Evolutionary conservation across 2,329 filamentous ascomycete genomes (phyloP).

Genomic region (Aureobasidium leucospermi): DNA sequence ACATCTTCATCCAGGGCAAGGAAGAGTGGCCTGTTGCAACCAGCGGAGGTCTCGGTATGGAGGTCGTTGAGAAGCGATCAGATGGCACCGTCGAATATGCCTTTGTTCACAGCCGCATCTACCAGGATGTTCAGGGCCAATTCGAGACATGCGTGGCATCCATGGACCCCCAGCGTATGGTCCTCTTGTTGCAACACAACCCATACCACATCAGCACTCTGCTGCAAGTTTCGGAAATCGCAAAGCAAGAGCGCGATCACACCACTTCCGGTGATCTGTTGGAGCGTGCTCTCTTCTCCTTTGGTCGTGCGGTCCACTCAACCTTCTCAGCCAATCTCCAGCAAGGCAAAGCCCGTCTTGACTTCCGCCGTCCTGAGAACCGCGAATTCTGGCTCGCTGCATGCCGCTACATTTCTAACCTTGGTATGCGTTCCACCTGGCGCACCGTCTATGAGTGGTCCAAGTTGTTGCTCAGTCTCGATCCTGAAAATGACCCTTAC

Average conservation of each 20-base stretch:
- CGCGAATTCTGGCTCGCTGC: constrained; percentile 86
- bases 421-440: constrained; percentile 87
- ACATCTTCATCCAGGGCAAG: constrained; percentile 78
- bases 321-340: constrained; percentile 70
- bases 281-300: constrained; percentile 85
- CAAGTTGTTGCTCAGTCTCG: constrained; percentile 70
- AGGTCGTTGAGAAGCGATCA: constrained; percentile 48
- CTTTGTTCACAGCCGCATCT: constrained; percentile 66
- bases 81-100: constrained; percentile 64
- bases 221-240: constrained; percentile 88
- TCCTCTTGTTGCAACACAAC: constrained; percentile 64
- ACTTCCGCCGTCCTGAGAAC: constrained; percentile 78
- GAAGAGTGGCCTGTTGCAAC: constrained; percentile 78
- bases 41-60: constrained; percentile 79
- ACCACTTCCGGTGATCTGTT: constrained; percentile 79
- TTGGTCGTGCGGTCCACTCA: constrained; percentile 81
- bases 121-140: constrained; percentile 64
- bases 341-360: constrained; percentile 69
- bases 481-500: constrained; percentile 70
- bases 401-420: constrained; percentile 79
- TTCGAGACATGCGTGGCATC: constrained; percentile 75
- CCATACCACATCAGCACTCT: constrained; percentile 90
- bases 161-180: constrained; percentile 77
- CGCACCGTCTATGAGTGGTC: constrained; percentile 90
- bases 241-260: constrained; percentile 84